These are phyloP conservation scores for Trichosporon sp. DNA, from an alignment of 1,284 basidiomycete genomes.

Conservation along the genomic window DNA sequence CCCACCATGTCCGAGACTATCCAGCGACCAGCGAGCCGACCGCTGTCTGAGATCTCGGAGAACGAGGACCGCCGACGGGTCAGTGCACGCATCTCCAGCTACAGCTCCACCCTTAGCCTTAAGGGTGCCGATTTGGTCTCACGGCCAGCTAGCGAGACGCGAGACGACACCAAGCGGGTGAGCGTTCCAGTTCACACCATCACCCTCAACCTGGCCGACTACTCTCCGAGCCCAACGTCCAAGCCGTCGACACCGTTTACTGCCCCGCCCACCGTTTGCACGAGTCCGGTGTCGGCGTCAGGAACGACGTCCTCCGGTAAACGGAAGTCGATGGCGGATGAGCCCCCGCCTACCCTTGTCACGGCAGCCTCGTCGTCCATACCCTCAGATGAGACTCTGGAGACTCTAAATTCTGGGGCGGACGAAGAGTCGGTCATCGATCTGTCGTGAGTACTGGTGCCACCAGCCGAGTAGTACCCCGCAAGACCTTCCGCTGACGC, in stretches of 20 bases:
- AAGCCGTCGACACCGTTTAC: background rate
- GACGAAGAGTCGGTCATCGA: constrained; percentile 25
- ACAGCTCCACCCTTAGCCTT: constrained; percentile 30
- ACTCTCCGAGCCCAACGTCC: constrained; percentile 31
- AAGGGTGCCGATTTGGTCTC: constrained; percentile 29
- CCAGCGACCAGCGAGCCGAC: constrained; percentile 24
- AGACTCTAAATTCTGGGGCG: constrained; percentile 11
- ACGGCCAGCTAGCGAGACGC: constrained; percentile 41
- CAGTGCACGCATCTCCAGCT: constrained; percentile 30
- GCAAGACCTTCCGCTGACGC: constrained; percentile 17
- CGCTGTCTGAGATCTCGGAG: constrained; percentile 35
- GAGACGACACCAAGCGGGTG: constrained; percentile 37
- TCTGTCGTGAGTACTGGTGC: constrained; percentile 25
- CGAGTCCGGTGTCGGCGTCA: constrained; percentile 11
- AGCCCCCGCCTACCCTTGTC: background rate
- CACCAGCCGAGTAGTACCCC: background rate
- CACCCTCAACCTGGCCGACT: constrained; percentile 51
- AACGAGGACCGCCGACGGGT: constrained; percentile 31
- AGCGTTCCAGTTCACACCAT: constrained; percentile 45
- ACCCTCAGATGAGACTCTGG: constrained; percentile 2
- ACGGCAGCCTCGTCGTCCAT: constrained; percentile 8
- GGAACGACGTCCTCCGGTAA: constrained; percentile 17
- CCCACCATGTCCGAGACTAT: constrained; percentile 27
- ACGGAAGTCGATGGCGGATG: constrained; percentile 22
- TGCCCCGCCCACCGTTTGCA: constrained; percentile 8